Percentiles rank a stretch among this genome's conserved stretches.
phyloP scores from a whole-genome alignment of 345 rosid genomes.

The Brassica juncea region DNA sequence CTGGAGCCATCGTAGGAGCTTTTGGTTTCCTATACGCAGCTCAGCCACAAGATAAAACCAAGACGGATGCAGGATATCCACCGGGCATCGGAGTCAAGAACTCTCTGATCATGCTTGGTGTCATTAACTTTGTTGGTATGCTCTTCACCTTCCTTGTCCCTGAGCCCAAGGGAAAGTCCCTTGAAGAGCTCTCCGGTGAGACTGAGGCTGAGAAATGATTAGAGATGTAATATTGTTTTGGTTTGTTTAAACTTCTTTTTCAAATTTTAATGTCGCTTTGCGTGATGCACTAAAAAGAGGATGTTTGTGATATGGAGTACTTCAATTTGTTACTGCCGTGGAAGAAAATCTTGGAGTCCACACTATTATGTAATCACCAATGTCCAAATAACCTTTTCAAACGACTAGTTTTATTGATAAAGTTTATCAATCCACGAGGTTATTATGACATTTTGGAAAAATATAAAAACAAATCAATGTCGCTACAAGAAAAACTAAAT shows the following conservation, averaged over 20 bases:
- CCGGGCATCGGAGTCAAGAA: neutral
- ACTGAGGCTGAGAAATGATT: conserved; percentile 30
- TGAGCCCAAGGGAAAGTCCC: conserved; percentile 59
- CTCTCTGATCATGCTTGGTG: conserved; percentile 48
- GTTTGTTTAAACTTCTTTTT: neutral
- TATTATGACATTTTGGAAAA: neutral
- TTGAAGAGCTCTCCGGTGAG: conserved; percentile 63
- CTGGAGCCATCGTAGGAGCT: conserved; percentile 67
- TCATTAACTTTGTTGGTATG: conserved; percentile 50
- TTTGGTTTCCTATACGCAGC: conserved; percentile 65
- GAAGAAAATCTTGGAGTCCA: conserved; percentile 28
- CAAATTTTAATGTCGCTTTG: neutral
- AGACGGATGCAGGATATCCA: conserved; percentile 59
- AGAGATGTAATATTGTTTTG: no score
- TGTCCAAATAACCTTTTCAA: neutral
- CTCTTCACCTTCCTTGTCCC: conserved; percentile 60
- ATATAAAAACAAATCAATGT: neutral
- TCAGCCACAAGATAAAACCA: conserved; percentile 38
- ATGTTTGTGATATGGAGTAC: conserved; percentile 15
- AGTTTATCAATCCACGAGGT: neutral
- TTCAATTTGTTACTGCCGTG: neutral
- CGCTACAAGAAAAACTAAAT: no score
- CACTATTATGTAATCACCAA: neutral
- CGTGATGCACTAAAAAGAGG: conserved; percentile 5
- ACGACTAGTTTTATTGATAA: neutral